phyloP scores from a whole-genome alignment of 208 protist genomes.

The Trypanosoma melophagium region DNA sequence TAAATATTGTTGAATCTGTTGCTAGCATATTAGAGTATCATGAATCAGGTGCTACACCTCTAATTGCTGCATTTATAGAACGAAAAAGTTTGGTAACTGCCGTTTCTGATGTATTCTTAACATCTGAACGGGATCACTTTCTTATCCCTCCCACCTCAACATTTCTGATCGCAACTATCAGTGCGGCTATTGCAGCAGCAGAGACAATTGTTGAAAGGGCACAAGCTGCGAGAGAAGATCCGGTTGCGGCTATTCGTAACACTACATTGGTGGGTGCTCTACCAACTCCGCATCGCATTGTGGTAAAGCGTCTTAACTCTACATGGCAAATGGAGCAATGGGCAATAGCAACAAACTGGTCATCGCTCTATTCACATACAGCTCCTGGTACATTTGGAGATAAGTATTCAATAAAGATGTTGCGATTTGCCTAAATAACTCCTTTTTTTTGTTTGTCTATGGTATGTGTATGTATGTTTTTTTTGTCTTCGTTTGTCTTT shows the following conservation, averaged over 20 bases:
- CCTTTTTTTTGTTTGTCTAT: too few species aligned
- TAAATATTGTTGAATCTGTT: conserved; percentile 69
- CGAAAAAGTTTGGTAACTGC: conserved; percentile 50
- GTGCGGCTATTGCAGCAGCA: conserved; percentile 47
- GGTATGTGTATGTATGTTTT: not conserved
- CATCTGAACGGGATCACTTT: conserved; percentile 20
- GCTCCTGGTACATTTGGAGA: conserved; percentile 54
- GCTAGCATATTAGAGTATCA: conserved; percentile 78
- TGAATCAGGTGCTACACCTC: conserved; percentile 38
- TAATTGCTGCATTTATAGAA: conserved; percentile 58
- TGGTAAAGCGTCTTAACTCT: conserved; percentile 60
- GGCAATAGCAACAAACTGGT: conserved; percentile 78
- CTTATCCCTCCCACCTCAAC: conserved; percentile 25
- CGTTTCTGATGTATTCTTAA: conserved; percentile 41
- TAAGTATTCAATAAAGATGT: conserved; percentile 56
- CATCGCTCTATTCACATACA: conserved; percentile 60
- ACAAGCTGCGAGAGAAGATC: not conserved
- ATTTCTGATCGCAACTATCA: conserved; percentile 69
- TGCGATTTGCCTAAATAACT: conserved; percentile 42
- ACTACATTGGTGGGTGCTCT: conserved; percentile 82
- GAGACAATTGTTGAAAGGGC: conserved; percentile 29
- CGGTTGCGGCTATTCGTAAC: conserved; percentile 30
- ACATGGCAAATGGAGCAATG: conserved; percentile 73
- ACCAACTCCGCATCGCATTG: conserved; percentile 75
- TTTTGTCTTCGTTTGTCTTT: not conserved